These are phyloP conservation scores for Protomyces lactucae-debilis DNA, from an alignment of 1,139 yeast genomes.

Conservation along the genomic window DNA sequence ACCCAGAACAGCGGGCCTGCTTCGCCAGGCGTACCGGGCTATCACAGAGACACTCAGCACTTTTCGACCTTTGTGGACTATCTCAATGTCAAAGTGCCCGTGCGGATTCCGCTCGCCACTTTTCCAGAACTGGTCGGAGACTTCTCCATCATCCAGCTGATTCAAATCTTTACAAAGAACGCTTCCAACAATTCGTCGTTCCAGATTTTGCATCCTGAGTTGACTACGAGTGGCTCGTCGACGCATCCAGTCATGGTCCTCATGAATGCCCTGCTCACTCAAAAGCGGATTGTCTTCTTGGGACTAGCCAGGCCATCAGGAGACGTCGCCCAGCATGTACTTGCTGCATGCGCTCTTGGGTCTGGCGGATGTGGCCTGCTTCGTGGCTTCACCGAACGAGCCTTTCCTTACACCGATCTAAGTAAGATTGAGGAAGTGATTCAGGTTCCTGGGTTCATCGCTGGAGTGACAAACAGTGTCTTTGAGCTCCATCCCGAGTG, in stretches of 20 bases:
- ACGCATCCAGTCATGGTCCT: slow-evolving; percentile 53
- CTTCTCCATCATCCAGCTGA: slow-evolving; percentile 26
- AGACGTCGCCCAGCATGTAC: slow-evolving; percentile 52
- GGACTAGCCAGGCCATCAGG: slow-evolving; percentile 56
- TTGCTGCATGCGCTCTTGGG: slow-evolving; percentile 52
- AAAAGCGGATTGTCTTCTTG: slow-evolving; percentile 52
- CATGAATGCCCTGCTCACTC: slow-evolving; percentile 56
- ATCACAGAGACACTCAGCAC: slow-evolving; percentile 6
- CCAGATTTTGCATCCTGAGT: slow-evolving; percentile 29
- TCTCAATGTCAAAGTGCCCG: slow-evolving; percentile 18
- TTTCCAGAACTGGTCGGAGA: slow-evolving; percentile 40
- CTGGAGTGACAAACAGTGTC: slow-evolving; percentile 65
- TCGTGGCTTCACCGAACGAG: slow-evolving; percentile 47
- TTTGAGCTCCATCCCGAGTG: slow-evolving; percentile 53
- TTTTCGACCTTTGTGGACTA: slow-evolving; percentile 5
- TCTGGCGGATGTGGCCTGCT: slow-evolving; percentile 55
- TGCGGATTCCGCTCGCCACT: slow-evolving; percentile 40
- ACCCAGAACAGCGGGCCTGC: neutral
- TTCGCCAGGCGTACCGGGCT: slow-evolving; percentile 1
- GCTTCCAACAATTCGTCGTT: slow-evolving; percentile 34
- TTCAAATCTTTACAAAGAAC: slow-evolving; percentile 31
- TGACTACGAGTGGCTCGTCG: slow-evolving; percentile 22
- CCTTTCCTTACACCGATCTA: slow-evolving; percentile 61
- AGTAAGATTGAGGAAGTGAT: slow-evolving; percentile 53
- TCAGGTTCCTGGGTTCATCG: slow-evolving; percentile 50